Evolutionary conservation across 805 yeast genomes (phyloP).

Genomic region (Phaffomyces antillensis): DNA sequence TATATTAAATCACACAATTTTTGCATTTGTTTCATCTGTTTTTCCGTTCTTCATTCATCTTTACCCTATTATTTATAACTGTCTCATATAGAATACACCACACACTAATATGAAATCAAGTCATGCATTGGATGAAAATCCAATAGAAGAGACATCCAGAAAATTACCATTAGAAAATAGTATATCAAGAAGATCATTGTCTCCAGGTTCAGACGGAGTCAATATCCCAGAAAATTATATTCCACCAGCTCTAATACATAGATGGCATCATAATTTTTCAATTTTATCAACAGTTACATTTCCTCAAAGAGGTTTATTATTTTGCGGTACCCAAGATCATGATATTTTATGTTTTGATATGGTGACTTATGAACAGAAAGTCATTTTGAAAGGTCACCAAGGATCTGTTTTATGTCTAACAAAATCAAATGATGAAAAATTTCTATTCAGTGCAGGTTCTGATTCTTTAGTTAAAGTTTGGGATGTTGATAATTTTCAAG

Average conservation of each 20-base stretch:
- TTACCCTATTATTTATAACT: no score
- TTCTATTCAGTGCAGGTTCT: slow-evolving; percentile 77
- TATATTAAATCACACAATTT: no score
- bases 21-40: no score
- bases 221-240: neutral
- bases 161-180: slow-evolving; percentile 15
- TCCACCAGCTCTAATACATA: slow-evolving; percentile 42
- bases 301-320: slow-evolving; percentile 48
- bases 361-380: slow-evolving; percentile 49
- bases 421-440: slow-evolving; percentile 43
- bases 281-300: slow-evolving; percentile 66
- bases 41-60: no score
- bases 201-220: slow-evolving; percentile 10
- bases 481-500: slow-evolving; percentile 46
- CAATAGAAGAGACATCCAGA: slow-evolving; percentile 12
- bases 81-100: neutral
- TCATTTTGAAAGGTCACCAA: slow-evolving; percentile 51
- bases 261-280: slow-evolving; percentile 70
- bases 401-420: slow-evolving; percentile 72
- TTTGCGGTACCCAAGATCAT: slow-evolving; percentile 90
- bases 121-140: slow-evolving; percentile 16
- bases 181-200: slow-evolving; percentile 1
- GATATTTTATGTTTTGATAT: slow-evolving; percentile 67
- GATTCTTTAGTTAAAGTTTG: slow-evolving; percentile 87
- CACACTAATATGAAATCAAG: slow-evolving; percentile 4